Base-by-base conservation (phyloP, 371 early-diverging fungal genomes). In the Rhizopus stolonifer region DNA sequence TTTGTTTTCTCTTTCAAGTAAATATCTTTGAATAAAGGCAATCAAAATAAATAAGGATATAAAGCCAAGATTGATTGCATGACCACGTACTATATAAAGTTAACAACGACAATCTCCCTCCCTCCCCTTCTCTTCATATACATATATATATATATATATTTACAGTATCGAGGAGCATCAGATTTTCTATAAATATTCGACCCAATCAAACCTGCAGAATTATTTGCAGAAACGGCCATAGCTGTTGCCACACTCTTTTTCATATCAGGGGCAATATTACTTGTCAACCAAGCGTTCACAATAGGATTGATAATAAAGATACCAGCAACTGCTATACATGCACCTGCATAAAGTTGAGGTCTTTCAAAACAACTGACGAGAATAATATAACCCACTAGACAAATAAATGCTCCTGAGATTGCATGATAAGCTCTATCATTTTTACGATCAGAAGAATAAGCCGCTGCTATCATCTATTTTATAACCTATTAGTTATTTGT, bases 201-300 rank as follows among this genome's bases (percentile, higher is more conserved):
- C 6, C 76, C 76, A 7, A 76, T 23, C n/a, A 76, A 46, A 34
- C 74, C 76, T 15, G 76, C 70, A 1, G 76, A 62, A 46, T 76
- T 76, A 36, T 76, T 76, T 1, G 76, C 76, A 22, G 66, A 67
- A 0, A 76, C 76, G 10, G 72, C 76, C 76, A 76, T 76, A 2
- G 76, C 76, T 17, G 76, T 72, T 4, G 72, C 72, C 2, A 76
- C 70, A 34, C 76, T 67, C 15, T 70, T 67, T 39, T 76, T 76
- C 76, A 72, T 76, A 7, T 72, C 67, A 8, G 72, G 76, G 0
- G 69, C 68, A 51, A 76, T 72, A 18, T 76, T 76, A 22, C 66
- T 60, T 6, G 72, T 76, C 38, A 76, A 42, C 76, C 76, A 76
- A 1, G 76, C 76, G 54, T 76, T 76, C 15, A 76, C 69, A n/a